phyloP scores from a whole-genome alignment of 306 rosid genomes.

The Quercus rubra region DNA sequence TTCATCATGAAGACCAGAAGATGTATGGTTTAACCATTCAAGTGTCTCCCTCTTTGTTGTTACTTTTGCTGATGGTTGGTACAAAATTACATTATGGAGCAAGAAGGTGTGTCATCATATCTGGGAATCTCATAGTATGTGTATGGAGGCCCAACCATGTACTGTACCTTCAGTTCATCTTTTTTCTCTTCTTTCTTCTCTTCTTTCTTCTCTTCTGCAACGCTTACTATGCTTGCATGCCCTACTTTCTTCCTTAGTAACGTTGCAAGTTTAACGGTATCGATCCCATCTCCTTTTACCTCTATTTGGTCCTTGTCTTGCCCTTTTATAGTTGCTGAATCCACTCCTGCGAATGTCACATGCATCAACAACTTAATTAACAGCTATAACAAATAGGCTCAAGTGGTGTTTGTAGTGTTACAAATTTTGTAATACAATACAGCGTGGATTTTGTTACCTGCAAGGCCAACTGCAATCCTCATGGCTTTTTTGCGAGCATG shows the following conservation, averaged over 20 bases:
- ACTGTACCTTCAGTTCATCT: neutral
- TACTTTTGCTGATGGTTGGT: no score
- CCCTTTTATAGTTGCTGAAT: slow-evolving; percentile 17
- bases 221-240: slow-evolving; percentile 24
- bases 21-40: no score
- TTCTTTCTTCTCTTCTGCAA: slow-evolving; percentile 19
- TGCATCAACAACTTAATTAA: neutral
- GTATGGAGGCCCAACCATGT: neutral
- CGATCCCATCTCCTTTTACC: slow-evolving; percentile 25
- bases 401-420: no score
- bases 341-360: slow-evolving; percentile 11
- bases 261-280: slow-evolving; percentile 27
- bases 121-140: neutral
- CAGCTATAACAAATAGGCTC: no score
- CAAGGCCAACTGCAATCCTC: slow-evolving; percentile 34
- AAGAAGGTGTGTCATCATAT: neutral
- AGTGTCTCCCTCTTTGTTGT: no score
- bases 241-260: slow-evolving; percentile 30
- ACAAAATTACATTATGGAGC: neutral
- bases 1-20: no score
- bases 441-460: slow-evolving; percentile 13
- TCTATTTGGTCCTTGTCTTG: slow-evolving; percentile 27
- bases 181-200: slow-evolving; percentile 5
- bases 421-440: no score
- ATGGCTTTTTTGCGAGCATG: slow-evolving; percentile 17